These are phyloP conservation scores for Apiospora rasikravindrae DNA, from an alignment of 2,329 filamentous ascomycete genomes.

Conservation along the genomic window DNA sequence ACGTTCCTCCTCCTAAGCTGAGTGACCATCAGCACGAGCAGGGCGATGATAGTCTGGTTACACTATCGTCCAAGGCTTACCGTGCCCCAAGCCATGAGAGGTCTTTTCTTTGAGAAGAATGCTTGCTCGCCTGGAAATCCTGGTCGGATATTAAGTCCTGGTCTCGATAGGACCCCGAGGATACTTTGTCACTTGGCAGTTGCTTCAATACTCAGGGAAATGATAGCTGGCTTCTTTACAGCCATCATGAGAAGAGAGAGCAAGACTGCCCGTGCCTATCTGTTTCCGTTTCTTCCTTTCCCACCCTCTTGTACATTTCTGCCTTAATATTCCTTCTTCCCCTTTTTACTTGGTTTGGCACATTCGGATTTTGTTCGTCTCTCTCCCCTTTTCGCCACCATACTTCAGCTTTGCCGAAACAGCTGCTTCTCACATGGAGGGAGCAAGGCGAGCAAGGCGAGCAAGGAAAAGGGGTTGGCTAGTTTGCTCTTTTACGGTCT, in stretches of 20 bases:
- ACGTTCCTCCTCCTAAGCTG: background rate
- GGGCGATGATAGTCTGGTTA: background rate
- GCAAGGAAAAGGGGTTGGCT: background rate
- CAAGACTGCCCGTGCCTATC: background rate
- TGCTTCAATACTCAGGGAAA: background rate
- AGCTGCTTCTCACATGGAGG: background rate
- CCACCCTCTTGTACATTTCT: background rate
- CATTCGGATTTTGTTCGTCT: background rate
- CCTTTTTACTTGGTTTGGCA: background rate
- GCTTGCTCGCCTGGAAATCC: background rate
- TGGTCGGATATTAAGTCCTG: background rate
- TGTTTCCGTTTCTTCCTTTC: background rate
- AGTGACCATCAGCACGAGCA: background rate
- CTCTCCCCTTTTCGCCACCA: background rate
- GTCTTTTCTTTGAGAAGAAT: background rate
- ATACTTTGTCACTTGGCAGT: background rate
- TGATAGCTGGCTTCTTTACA: background rate
- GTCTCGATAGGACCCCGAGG: background rate
- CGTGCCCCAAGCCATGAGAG: background rate
- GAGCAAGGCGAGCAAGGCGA: background rate
- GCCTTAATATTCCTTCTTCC: background rate
- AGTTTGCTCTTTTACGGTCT: background rate
- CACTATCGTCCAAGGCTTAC: background rate
- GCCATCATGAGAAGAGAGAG: background rate
- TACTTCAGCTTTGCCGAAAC: background rate